Conservation (phyloP, 345 rosid genomes). For the Boechera stricta region DNA sequence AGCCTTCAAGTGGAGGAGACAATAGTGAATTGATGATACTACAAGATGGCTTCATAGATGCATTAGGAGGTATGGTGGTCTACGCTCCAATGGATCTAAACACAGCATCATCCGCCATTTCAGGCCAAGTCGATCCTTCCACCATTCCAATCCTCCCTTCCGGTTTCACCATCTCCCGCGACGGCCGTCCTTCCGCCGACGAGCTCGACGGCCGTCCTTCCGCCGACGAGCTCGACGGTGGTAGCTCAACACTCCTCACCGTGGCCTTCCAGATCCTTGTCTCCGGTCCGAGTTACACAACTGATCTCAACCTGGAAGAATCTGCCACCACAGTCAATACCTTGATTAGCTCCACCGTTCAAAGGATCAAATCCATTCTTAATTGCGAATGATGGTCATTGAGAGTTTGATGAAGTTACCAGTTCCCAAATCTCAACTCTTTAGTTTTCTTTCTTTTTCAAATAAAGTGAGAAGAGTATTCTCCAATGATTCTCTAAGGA, state of each 20-base stretch:
- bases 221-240: neutral
- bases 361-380: constrained; percentile 59
- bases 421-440: neutral
- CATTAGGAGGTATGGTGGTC: constrained; percentile 55
- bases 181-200: constrained; percentile 36
- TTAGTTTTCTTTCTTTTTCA: neutral
- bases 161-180: constrained; percentile 68
- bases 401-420: too few relatives aligned
- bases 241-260: constrained; percentile 51
- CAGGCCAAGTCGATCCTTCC: constrained; percentile 50
- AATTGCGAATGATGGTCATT: constrained; percentile 25
- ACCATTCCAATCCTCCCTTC: constrained; percentile 71
- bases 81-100: constrained; percentile 68
- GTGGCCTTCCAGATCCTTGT: constrained; percentile 73
- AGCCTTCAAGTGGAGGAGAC: constrained; percentile 16
- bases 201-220: constrained; percentile 10
- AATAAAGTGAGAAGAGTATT: constrained; percentile 28
- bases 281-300: constrained; percentile 39
- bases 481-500: constrained; percentile 30
- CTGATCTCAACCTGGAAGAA: constrained; percentile 44
- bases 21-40: constrained; percentile 54
- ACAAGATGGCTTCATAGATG: constrained; percentile 68
- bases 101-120: constrained; percentile 47
- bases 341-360: constrained; percentile 65
- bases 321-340: constrained; percentile 61